Base-by-base conservation (phyloP, 495 filamentous ascomycete genomes). In the Aspergillus avenaceus region DNA sequence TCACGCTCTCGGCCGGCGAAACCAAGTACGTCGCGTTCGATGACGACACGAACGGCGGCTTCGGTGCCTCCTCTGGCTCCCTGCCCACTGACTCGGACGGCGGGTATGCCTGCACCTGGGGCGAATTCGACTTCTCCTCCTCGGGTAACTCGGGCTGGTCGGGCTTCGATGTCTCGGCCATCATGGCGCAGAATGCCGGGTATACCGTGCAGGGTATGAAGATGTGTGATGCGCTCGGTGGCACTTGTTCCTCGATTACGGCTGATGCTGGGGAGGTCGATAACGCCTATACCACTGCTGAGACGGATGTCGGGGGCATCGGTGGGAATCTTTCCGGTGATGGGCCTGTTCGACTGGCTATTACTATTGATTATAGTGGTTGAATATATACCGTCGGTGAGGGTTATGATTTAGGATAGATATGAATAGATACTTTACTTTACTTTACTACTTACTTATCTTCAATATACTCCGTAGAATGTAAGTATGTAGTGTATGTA, bases 21-120 rank as follows among this genome's bases (percentile, higher is more conserved):
- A 69, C 66, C 36, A 61, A 55, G 31, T 71, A 70, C 58, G 62
- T 78, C 46, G 75, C 74, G 29, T 64, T 81, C 55, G 65, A 70
- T 38, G 56, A 62, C 16, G 70, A 79, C 45, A 66, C 71, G 14
- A 69, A 74, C 52, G 69, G 65, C 61, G 65, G 56, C 48, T 66
- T 58, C 31, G 65, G 60, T 26, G 67, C 68, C 5, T 59, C 59
- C 1, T 40, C 59, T 5, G 70, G 71, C 32, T 50, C 45, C 12
- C 44, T 69, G 37, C 67, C 67, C 46, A 69, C 55, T 5, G 58
- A 60, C 48, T 28, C 26, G 22, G 28, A 27, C n/a, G 67, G 67
- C 55, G 59, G 56, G 31, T 71, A 67, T 42, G 58, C 65, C 46
- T 56, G 57, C 51, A 71, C 67, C 57, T 73, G 70, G 70, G 67